Base-by-base conservation (phyloP, 495 filamentous ascomycete genomes). In the Podospora tetraspora region DNA sequence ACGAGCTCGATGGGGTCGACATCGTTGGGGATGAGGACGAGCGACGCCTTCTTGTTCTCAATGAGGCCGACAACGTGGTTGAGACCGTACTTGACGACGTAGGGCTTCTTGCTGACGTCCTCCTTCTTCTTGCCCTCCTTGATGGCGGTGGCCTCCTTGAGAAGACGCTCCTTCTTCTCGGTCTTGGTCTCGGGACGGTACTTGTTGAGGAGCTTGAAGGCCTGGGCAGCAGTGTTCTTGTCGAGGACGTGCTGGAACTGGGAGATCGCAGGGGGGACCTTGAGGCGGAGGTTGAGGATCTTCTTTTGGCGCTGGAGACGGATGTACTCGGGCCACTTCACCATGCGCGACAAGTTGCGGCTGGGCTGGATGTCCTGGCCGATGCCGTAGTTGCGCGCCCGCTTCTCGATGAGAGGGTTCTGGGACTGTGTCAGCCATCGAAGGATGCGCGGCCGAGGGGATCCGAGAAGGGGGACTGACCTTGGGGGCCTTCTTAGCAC, bases 81-180 rank as follows among this genome's bases (percentile, higher is more conserved):
- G 75, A 99, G 89, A 84, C 96, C 96, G 83, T 96, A 98, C 89
- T 99, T 98, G 87, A 94, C 95, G 76, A 91, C 85, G 83, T 97
- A 98, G 75, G 95, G 95, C 90, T 99, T 99, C 92, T 98, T 98
- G 90, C 87, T 91, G 76, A 96, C 94, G 79, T 97, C 95, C 87
- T 98, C 96, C 91, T 98, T 98, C 90, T 97, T 98, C 90, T 97
- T 96, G 81, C 96, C 96, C 81, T 98, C 93, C 79, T 91, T 86
- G 79, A 98, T 89, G 73, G 94, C 96, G 72, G 92, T 97, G 69
- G 96, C 96, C 88, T 99, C 96, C 88, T 96, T 92, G 81, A 89
- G 88, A 72, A 99, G 84, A 83, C 96, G 92, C 86, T 99, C 96
- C 89, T 97, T 99, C 92, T 99, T 99, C 90, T 98, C 95, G 71